Percentiles rank a stretch among this genome's conserved stretches.
These are phyloP conservation scores for Echinochloa phyllopogon DNA, from an alignment of 176 grass and related monocot species.

Conservation along the genomic window DNA sequence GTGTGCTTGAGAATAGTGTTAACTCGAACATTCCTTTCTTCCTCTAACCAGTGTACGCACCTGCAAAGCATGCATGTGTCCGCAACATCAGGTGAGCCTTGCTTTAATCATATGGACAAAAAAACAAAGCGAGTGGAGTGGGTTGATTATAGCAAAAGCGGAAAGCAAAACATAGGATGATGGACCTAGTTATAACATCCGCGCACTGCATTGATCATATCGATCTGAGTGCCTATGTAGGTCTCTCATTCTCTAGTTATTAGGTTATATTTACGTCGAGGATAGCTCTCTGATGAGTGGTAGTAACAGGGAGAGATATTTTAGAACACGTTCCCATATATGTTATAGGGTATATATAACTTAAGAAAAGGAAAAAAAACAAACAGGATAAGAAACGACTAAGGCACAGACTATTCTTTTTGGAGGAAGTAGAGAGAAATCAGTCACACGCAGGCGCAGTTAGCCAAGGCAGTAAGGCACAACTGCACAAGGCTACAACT, in stretches of 20 bases:
- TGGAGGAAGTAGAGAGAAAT: slow-evolving; percentile 44
- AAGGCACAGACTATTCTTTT: slow-evolving; percentile 1
- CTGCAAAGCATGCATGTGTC: slow-evolving; percentile 59
- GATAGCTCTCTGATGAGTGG: slow-evolving; percentile 26
- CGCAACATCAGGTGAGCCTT: slow-evolving; percentile 44
- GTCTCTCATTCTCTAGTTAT: background rate
- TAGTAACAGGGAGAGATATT: slow-evolving; percentile 39
- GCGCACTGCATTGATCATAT: slow-evolving; percentile 24
- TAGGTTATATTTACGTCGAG: background rate
- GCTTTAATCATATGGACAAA: slow-evolving; percentile 62
- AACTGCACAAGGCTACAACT: slow-evolving; percentile 52
- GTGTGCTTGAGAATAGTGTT: slow-evolving; percentile 22
- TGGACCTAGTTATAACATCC: slow-evolving; percentile 45
- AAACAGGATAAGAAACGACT: slow-evolving; percentile 49
- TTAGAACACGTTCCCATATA: slow-evolving; percentile 66
- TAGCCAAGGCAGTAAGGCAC: slow-evolving; percentile 48
- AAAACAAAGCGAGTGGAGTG: slow-evolving; percentile 53
- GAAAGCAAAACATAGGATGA: slow-evolving; percentile 49
- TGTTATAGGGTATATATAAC: background rate
- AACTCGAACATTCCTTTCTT: slow-evolving; percentile 53
- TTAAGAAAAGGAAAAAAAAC: slow-evolving; percentile 44
- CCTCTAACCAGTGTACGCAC: slow-evolving; percentile 30
- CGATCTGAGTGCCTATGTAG: slow-evolving; percentile 25
- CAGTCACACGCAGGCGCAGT: slow-evolving; percentile 40
- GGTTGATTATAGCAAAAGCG: slow-evolving; percentile 60